Evolutionary conservation across 257 asterid genomes (phyloP), one percentile per base, ranked within the genome.

Genomic region (Gentiana macrophylla): DNA sequence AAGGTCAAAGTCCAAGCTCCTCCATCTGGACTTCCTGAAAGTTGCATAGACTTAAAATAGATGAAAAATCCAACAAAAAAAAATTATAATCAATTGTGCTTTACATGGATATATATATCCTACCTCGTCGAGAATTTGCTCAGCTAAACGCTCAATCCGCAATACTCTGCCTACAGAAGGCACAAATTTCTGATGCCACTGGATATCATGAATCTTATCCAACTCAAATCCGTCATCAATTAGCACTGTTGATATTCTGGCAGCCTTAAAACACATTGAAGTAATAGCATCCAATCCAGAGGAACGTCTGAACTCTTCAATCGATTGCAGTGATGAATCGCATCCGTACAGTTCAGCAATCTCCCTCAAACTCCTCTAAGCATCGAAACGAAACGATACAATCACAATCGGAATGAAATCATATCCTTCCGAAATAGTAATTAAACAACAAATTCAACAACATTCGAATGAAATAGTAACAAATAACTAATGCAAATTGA

Each of bases 311-410:
- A 75, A 80, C 61, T 74, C 80, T 75, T 84, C 77, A 80, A 91
- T 83, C 36, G 73, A 87, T 60, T 72, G 71, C 72, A 91, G 75
- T 35, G 96, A 76, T 59, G 64, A 13, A 43, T 75, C 75, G 50
- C 80, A 69, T 51, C 88, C 95, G 74, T 91, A 91, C 5, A 91
- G 78, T 63, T 69, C 70, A 8, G 92, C 77, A 37, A 91, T 81
- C 71, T 91, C 96, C 77, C 67, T 84, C 71, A 91, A 71, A 76
- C 94, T 91, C 77, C 98, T 81, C 98, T 91, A 55, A 12, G 48
- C 24, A 51, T 24, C 8, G 53, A 50, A 51, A 56, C 11, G 7
- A 1, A 57, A 13, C 46, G 46, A 41, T 8, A 13, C 35, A 35
- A 55, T 15, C 38, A 49, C 8, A 13, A 24, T 3, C n/a, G 12